Conservation (phyloP, 139 green algal species). For the Chlamydomonas applanata region DNA sequence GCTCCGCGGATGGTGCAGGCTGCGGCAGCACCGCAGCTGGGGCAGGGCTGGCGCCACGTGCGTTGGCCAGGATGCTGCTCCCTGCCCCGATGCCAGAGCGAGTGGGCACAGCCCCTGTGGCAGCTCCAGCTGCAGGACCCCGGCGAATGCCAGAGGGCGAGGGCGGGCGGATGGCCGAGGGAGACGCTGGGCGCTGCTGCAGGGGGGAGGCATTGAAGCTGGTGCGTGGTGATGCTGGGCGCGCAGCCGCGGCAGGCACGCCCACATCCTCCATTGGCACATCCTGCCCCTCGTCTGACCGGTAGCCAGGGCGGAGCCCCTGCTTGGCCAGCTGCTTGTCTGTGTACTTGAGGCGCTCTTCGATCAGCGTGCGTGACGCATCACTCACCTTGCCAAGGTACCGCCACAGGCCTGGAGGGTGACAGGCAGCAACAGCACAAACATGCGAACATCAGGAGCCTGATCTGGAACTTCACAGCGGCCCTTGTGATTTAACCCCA, state of each 20-base stretch:
- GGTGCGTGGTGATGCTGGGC: background rate
- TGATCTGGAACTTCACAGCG: too few species aligned
- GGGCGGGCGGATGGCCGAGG: constrained; percentile 10
- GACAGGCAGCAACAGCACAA: background rate
- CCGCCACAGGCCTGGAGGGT: constrained; percentile 59
- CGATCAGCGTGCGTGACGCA: constrained; percentile 75
- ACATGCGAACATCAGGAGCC: too few species aligned
- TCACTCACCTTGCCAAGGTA: constrained; percentile 68
- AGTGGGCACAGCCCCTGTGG: too few species aligned
- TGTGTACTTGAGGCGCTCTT: constrained; percentile 79
- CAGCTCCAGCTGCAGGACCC: too few species aligned
- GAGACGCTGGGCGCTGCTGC: background rate
- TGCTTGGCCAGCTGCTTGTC: constrained; percentile 55
- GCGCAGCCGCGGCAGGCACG: too few species aligned
- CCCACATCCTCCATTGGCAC: too few species aligned
- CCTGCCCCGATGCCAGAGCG: too few species aligned
- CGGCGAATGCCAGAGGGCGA: constrained; percentile 15
- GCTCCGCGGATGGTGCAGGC: too few species aligned
- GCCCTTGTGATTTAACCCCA: too few species aligned
- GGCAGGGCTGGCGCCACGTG: too few species aligned
- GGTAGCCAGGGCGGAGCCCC: constrained; percentile 51
- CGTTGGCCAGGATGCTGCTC: too few species aligned
- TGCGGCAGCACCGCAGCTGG: too few species aligned
- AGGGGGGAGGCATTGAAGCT: background rate
- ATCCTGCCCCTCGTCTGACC: background rate